A percentile compares a stretch with the other conserved stretches of the same genome.
phyloP scores from a whole-genome alignment of 2,329 filamentous ascomycete species.

The Gaeumannomyces tritici region DNA sequence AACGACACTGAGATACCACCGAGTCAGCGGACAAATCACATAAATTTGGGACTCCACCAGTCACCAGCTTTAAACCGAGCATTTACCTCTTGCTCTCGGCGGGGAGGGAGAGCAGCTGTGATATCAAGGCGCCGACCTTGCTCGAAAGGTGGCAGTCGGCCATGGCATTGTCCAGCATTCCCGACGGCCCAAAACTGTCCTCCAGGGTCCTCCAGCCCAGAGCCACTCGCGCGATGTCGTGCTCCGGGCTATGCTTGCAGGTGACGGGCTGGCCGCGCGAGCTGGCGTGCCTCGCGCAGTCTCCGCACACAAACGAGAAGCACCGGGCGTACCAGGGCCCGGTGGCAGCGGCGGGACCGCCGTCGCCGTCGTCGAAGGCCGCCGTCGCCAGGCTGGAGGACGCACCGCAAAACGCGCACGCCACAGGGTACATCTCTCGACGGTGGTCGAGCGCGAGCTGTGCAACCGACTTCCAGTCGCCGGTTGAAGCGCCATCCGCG shows the following conservation, averaged over 20 bases:
- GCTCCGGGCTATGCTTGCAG: background rate
- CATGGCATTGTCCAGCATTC: background rate
- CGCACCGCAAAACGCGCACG: background rate
- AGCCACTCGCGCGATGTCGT: background rate
- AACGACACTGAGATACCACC: slow-evolving; percentile 27
- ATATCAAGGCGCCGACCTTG: background rate
- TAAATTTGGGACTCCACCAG: no score
- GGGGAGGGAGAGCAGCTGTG: background rate
- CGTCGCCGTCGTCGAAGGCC: background rate
- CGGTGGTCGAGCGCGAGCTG: background rate
- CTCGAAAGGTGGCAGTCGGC: background rate
- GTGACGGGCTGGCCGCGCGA: background rate
- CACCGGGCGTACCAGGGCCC: background rate
- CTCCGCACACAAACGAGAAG: background rate
- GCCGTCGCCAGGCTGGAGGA: background rate
- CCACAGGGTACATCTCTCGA: background rate
- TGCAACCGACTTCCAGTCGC: background rate
- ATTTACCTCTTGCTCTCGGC: no score
- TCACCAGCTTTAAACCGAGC: no score
- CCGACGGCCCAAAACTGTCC: background rate
- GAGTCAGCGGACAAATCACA: no score
- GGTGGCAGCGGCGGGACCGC: background rate
- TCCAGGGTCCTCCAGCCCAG: background rate
- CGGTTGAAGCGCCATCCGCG: background rate
- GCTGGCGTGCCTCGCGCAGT: background rate